Conservation (phyloP, 345 rosid genomes). For the Combretum micranthum region DNA sequence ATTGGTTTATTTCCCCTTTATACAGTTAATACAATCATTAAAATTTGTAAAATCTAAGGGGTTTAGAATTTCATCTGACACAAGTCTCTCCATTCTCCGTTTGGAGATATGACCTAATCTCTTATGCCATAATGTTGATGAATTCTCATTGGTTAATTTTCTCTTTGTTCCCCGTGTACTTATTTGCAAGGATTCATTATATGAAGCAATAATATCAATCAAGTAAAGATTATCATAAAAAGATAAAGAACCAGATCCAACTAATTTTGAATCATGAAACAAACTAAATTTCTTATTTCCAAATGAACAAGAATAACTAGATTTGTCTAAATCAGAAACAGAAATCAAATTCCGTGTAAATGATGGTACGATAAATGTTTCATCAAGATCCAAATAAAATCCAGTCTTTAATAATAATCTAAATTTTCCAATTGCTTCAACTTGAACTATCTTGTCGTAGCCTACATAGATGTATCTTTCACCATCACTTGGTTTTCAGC, state of each 20-base stretch:
- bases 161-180: background rate
- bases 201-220: conserved; percentile 10
- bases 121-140: background rate
- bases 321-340: conserved; percentile 8
- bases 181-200: conserved; percentile 1
- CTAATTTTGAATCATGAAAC: background rate
- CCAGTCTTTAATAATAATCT: background rate
- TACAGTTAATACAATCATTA: conserved; percentile 4
- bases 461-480: too few relatives aligned
- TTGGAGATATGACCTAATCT: background rate
- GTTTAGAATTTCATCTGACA: conserved; percentile 5
- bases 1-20: conserved; percentile 6
- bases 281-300: conserved; percentile 6
- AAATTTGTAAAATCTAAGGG: conserved; percentile 6
- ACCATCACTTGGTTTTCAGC: too few relatives aligned
- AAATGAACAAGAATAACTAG: too few relatives aligned
- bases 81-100: conserved; percentile 1
- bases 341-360: conserved; percentile 5
- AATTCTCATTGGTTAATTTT: conserved; percentile 1
- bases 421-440: too few relatives aligned
- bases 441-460: too few relatives aligned
- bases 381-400: background rate
- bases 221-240: conserved; percentile 9
- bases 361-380: conserved; percentile 1
- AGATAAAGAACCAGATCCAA: background rate